Evolutionary conservation across 208 protist genomes (phyloP), one percentile per base, ranked within the genome.

Genomic region (Endotrypanum monterogeii): DNA sequence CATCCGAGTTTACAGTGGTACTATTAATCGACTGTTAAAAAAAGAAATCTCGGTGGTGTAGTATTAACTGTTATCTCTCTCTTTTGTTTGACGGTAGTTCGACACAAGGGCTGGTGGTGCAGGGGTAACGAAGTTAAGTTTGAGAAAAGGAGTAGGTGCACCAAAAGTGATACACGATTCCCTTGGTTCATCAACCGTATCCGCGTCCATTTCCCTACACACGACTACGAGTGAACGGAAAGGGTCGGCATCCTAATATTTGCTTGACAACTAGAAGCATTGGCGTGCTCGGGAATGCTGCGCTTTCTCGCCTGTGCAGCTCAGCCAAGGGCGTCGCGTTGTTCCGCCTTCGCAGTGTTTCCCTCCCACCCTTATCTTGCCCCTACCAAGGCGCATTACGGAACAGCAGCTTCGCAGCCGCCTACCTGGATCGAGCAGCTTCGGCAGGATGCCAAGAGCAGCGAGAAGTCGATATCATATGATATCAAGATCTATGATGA

Each of bases 401-500:
- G 58, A 28, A 25, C 35, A 46, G 37, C 35, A 5, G n/a, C 41
- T 23, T 11, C 48, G 57, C 37, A 61, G 6, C 67, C 83, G 16
- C 90, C 90, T 2, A 39, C 83, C 39, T 97, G 92, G 90, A 89
- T 97, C 66, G 60, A 84, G 1, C 79, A 89, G 68, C 85, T 97
- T 16, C 86, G 86, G 37, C 69, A 75, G 46, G 92, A 95, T 37
- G 83, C 88, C n/a, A 94, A 94, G 65, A 72, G 74, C 1, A 84
- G 74, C 8, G 89, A 95, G 78, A 92, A 89, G 69, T 73, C 83
- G 28, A 92, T 87, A 67, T 93, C 92, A 25, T 97, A 93, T 74
- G 92, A 97, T 77, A 87, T 97, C 46, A 97, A 95, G 63, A 89
- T 97, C 48, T 97, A 92, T 74, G 90, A 97, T 73, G 85, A 92